Evolutionary conservation across 2,329 filamentous ascomycete species (phyloP).

Genomic region (Gaeumannomyces sp.): DNA sequence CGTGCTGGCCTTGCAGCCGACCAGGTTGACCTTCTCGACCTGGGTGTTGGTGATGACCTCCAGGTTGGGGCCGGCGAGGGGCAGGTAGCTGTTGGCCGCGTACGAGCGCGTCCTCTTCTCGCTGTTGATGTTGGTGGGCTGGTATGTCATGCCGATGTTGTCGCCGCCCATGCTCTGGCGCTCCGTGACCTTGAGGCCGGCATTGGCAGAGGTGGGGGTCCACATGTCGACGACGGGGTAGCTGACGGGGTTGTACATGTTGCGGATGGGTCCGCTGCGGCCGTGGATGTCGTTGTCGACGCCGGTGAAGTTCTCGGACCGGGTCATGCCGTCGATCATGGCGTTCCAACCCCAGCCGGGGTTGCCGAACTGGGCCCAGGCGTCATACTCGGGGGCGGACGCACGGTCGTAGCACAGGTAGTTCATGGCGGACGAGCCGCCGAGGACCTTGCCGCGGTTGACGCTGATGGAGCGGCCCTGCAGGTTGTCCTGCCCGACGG

Average conservation of each 20-base stretch:
- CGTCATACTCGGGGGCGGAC: slow-evolving; percentile 43
- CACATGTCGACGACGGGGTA: slow-evolving; percentile 21
- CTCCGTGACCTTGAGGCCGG: slow-evolving; percentile 32
- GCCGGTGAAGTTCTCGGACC: not conserved
- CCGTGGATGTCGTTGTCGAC: not conserved
- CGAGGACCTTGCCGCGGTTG: slow-evolving; percentile 40
- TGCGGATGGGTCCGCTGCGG: slow-evolving; percentile 17
- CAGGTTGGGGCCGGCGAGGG: slow-evolving; percentile 22
- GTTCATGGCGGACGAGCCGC: slow-evolving; percentile 58
- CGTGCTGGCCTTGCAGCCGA: slow-evolving; percentile 1
- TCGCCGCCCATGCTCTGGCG: slow-evolving; percentile 42
- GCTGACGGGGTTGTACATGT: slow-evolving; percentile 35
- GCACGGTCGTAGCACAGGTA: slow-evolving; percentile 49
- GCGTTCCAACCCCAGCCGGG: slow-evolving; percentile 49
- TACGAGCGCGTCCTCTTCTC: slow-evolving; percentile 43
- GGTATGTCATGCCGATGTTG: slow-evolving; percentile 42
- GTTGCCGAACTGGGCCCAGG: slow-evolving; percentile 53
- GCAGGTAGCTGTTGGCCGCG: slow-evolving; percentile 35
- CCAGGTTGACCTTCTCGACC: slow-evolving; percentile 19
- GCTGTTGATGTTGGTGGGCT: slow-evolving; percentile 42
- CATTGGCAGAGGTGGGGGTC: slow-evolving; percentile 28
- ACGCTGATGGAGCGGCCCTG: slow-evolving; percentile 26
- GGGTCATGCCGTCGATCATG: slow-evolving; percentile 13
- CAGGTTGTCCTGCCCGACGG: slow-evolving; percentile 22
- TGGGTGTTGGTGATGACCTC: slow-evolving; percentile 18